Conservation (phyloP, 169 alveolate genomes). For the Eimeria sp. region DNA sequence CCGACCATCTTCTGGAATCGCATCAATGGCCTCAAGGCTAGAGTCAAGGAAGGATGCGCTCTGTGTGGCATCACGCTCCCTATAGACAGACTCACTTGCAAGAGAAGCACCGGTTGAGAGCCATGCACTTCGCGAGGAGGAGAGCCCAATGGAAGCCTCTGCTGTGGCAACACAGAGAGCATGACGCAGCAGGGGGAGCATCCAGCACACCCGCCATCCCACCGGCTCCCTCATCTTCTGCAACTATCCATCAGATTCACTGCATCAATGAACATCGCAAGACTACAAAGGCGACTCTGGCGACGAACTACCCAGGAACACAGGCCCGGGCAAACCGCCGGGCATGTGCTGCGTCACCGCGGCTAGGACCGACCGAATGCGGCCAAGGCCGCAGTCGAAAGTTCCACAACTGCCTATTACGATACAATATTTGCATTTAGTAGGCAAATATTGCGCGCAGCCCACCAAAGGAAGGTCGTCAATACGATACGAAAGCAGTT, state of each 20-base stretch:
- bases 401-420: slow-evolving; percentile 23
- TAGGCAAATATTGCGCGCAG: slow-evolving; percentile 8
- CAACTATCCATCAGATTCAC: slow-evolving; percentile 11
- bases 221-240: slow-evolving; percentile 25
- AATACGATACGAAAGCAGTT: not conserved
- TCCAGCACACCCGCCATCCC: slow-evolving; percentile 30
- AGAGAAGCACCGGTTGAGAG: slow-evolving; percentile 9
- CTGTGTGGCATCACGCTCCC: not conserved
- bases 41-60: slow-evolving; percentile 35
- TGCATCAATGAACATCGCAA: slow-evolving; percentile 16
- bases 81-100: not conserved
- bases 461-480: slow-evolving; percentile 5
- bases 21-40: slow-evolving; percentile 13
- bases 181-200: slow-evolving; percentile 34
- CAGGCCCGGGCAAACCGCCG: slow-evolving; percentile 49
- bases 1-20: not conserved
- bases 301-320: slow-evolving; percentile 30
- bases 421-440: slow-evolving; percentile 22
- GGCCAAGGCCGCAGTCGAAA: slow-evolving; percentile 40
- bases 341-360: slow-evolving; percentile 29
- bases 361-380: slow-evolving; percentile 35
- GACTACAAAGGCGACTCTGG: slow-evolving; percentile 8
- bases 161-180: not conserved
- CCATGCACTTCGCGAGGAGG: slow-evolving; percentile 36
- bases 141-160: slow-evolving; percentile 18